Percentiles rank a stretch among this genome's conserved stretches.
phyloP scores from a whole-genome alignment of 1,284 basidiomycete species.

The Schizopora paradoxa region DNA sequence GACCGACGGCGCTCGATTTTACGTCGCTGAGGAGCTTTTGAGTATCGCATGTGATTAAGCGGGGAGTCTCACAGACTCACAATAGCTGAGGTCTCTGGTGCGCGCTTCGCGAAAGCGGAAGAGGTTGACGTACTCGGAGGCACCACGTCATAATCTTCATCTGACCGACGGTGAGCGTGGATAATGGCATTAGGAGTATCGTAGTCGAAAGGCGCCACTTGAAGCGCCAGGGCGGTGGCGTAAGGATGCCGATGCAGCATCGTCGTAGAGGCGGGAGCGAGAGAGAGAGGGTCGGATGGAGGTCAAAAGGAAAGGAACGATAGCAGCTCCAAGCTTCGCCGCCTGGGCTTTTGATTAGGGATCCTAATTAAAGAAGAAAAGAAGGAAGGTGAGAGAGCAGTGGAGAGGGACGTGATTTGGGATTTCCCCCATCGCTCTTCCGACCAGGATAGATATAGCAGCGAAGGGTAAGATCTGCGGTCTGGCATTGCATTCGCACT shows the following conservation, averaged over 20 bases:
- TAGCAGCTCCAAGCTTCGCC: not conserved
- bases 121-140: not conserved
- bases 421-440: too few relatives aligned
- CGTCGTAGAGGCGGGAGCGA: not conserved
- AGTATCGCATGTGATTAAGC: not conserved
- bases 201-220: not conserved
- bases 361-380: not conserved
- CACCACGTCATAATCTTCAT: too few relatives aligned
- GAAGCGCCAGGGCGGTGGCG: slow-evolving; percentile 5
- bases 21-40: not conserved
- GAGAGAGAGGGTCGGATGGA: not conserved
- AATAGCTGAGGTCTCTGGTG: not conserved
- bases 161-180: not conserved
- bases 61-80: too few relatives aligned
- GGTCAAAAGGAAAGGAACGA: not conserved
- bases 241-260: slow-evolving; percentile 13
- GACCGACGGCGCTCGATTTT: not conserved
- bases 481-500: too few relatives aligned
- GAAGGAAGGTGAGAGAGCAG: not conserved
- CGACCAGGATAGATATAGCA: too few relatives aligned
- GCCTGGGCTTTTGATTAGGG: not conserved
- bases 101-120: not conserved
- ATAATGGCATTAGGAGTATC: not conserved
- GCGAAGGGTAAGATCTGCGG: too few relatives aligned
- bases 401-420: too few relatives aligned